Evolutionary conservation across 2,329 filamentous ascomycete species (phyloP).

Genomic region (Aspergillus oerlinghausenensis): DNA sequence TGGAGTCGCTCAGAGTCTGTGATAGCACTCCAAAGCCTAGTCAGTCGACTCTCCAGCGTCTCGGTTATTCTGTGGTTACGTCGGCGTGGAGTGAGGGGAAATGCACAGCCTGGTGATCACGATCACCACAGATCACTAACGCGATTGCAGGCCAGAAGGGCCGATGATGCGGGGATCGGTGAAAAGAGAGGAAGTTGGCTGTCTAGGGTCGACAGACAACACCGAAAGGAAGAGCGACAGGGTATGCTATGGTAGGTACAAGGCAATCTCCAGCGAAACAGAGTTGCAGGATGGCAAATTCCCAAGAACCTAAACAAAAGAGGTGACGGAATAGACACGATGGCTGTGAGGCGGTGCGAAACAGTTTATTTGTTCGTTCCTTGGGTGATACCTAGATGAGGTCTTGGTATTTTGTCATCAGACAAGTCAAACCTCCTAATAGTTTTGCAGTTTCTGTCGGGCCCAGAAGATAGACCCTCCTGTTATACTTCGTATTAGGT

Average conservation of each 20-base stretch:
- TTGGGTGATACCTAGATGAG: conserved; percentile 5
- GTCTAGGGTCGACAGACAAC: background rate
- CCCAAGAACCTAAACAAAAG: background rate
- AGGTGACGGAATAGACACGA: conserved; percentile 9
- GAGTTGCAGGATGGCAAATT: background rate
- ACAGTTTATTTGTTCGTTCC: conserved; percentile 1
- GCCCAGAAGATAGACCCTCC: background rate
- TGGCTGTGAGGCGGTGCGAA: conserved; percentile 17
- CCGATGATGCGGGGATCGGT: conserved; percentile 9
- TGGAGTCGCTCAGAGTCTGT: background rate
- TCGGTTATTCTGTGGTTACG: background rate
- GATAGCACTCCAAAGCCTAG: background rate
- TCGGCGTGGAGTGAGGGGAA: background rate
- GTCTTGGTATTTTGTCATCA: background rate
- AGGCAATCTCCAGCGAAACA: background rate
- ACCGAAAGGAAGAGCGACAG: background rate
- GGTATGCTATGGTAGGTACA: background rate
- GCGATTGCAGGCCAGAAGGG: conserved; percentile 13
- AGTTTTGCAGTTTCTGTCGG: background rate
- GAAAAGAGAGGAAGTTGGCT: background rate
- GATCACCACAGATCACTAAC: conserved; percentile 1
- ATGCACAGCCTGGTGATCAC: conserved; percentile 8
- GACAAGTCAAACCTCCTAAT: background rate
- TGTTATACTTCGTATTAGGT: background rate
- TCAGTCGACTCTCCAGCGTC: background rate